phyloP scores from a whole-genome alignment of 2,329 filamentous ascomycete genomes.

The Fusarium dlaminii region DNA sequence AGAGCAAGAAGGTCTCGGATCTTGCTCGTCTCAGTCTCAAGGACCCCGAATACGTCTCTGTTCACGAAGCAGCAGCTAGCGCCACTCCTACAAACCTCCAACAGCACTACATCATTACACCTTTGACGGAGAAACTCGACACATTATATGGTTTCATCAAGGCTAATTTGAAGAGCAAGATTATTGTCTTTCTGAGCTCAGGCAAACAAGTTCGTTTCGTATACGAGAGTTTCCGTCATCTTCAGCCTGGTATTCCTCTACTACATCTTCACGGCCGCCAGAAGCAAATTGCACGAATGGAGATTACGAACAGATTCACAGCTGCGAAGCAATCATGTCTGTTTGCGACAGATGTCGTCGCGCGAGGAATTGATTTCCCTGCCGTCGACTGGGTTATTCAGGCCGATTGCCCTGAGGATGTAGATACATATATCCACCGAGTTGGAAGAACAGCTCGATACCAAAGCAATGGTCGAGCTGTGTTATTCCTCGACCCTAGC shows the following conservation, averaged over 20 bases:
- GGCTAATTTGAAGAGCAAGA: slow-evolving; percentile 90
- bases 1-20: slow-evolving; percentile 94
- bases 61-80: slow-evolving; percentile 81
- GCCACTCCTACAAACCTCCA: slow-evolving; percentile 87
- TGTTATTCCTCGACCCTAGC: slow-evolving; percentile 90
- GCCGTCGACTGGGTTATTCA: slow-evolving; percentile 99
- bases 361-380: slow-evolving; percentile 93
- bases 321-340: slow-evolving; percentile 84
- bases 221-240: slow-evolving; percentile 90
- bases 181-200: slow-evolving; percentile 93
- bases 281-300: slow-evolving; percentile 87
- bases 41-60: slow-evolving; percentile 94
- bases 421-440: slow-evolving; percentile 96
- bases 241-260: slow-evolving; percentile 93
- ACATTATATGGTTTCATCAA: slow-evolving; percentile 94
- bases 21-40: slow-evolving; percentile 86
- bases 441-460: slow-evolving; percentile 96
- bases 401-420: slow-evolving; percentile 94
- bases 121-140: slow-evolving; percentile 88
- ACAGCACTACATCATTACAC: slow-evolving; percentile 90
- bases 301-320: slow-evolving; percentile 87
- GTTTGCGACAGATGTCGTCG: slow-evolving; percentile 95
- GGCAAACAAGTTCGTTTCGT: slow-evolving; percentile 97
- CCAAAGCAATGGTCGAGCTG: slow-evolving; percentile 85
- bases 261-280: slow-evolving; percentile 94